Base-by-base conservation (phyloP, 2,329 filamentous ascomycete species). In the Epichloe coenophiala region DNA sequence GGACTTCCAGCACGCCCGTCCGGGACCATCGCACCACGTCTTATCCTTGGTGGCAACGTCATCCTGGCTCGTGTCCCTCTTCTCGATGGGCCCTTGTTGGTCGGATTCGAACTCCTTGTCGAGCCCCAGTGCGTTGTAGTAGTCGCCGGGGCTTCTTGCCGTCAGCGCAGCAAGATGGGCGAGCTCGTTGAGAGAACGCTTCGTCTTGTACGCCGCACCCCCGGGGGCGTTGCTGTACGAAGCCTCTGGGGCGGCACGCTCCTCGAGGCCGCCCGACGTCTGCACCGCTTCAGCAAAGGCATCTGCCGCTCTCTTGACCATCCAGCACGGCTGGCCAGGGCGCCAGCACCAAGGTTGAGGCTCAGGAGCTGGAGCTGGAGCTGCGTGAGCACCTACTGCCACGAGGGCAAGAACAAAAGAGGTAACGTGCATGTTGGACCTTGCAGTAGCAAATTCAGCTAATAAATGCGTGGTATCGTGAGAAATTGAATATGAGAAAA, bases 171-270 rank as follows among this genome's bases (percentile, higher is more conserved):
- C 56, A 49, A 68, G 47, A 50, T 59, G 56, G 55, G 68, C 66
- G 41, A 72, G 67, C 51, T 71, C 63, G 57, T 65, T 58, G 54
- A 70, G 50, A 54, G 65, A 61, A 51, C 66, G 61, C 55, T 65
- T 63, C 57, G 68, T 68, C 50, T 66, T 55, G 60, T 63, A 65
- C 51, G 68, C 66, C 48, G 63, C 59, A 35, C 62, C 61, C 39
- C 63, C 63, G 53, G 65, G 61, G 55, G 65, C 61, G 58, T 64
- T 61, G 56, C 61, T 63, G 55, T 56, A 52, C 36, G 60, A 56
- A 36, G 59, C 61, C 13, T 59, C 57, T 38, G 58, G 49, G 23
- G 52, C 50, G 21, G 52, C 50, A 43, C 66, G 65, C 31, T 59
- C 53, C 37, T 58, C 45, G 42, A 66, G 51, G 21, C 55, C 51